Percentiles rank a stretch among this genome's conserved stretches.
Evolutionary conservation across 169 alveolate species (phyloP).

Genomic region (Plasmodium blacklocki): DNA sequence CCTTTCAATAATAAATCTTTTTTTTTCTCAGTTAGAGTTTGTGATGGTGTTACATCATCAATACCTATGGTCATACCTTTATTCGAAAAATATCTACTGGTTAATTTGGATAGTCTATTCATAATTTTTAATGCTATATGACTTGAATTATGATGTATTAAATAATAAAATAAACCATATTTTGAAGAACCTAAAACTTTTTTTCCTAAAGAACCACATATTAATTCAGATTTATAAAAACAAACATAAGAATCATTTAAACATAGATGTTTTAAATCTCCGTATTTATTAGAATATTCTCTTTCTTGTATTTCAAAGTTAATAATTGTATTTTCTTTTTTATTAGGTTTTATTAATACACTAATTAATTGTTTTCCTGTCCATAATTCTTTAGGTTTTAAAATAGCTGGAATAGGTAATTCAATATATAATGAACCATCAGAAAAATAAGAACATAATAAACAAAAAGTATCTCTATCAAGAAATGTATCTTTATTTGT

Average conservation of each 20-base stretch:
- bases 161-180: conserved; percentile 94
- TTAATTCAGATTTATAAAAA: conserved; percentile 94
- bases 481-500: conserved; percentile 96
- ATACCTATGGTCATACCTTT: conserved; percentile 99
- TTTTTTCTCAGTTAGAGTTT: conserved; percentile 77
- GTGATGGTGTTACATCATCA: conserved; percentile 96
- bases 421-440: conserved; percentile 92
- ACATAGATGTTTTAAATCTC: conserved; percentile 80
- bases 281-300: conserved; percentile 81
- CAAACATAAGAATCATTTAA: conserved; percentile 96
- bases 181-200: conserved; percentile 93
- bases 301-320: conserved; percentile 93
- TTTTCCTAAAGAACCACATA: conserved; percentile 97
- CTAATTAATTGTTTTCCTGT: conserved; percentile 98
- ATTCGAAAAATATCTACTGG: conserved; percentile 96
- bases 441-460: conserved; percentile 93
- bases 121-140: conserved; percentile 94
- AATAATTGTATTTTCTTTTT: conserved; percentile 87
- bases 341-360: conserved; percentile 95
- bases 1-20: conserved; percentile 88
- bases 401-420: conserved; percentile 95
- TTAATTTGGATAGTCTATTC: conserved; percentile 96
- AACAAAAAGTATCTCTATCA: conserved; percentile 93
- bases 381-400: conserved; percentile 98
- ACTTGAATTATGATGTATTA: conserved; percentile 93